Evolutionary conservation across 176 grass and related monocot genomes (phyloP).

Genomic region (Ampelocalamus luodianensis): DNA sequence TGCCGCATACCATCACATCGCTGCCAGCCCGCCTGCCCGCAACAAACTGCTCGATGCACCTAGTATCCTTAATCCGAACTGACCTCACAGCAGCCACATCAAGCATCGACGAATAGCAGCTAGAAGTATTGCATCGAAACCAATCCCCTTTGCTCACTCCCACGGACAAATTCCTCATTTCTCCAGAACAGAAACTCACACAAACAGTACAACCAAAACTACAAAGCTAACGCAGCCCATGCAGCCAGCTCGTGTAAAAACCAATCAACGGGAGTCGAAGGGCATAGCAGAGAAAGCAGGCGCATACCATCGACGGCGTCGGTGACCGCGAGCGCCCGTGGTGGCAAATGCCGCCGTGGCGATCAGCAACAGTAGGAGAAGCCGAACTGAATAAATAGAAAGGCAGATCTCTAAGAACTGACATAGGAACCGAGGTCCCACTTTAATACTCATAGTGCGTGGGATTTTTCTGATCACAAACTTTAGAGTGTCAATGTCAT

Average conservation of each 20-base stretch:
- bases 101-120: background rate
- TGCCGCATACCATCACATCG: conserved; percentile 1
- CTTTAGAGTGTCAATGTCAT: too few relatives aligned
- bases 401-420: too few relatives aligned
- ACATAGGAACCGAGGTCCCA: too few relatives aligned
- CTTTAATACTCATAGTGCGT: too few relatives aligned
- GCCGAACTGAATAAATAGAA: too few relatives aligned
- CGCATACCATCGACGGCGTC: conserved; percentile 47
- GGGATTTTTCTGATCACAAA: too few relatives aligned
- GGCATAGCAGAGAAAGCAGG: background rate
- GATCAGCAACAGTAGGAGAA: conserved; percentile 28
- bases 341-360: conserved; percentile 45
- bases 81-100: background rate
- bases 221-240: background rate
- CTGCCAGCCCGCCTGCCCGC: background rate
- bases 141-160: background rate
- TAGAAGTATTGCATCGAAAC: background rate
- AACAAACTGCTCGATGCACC: background rate
- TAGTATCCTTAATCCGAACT: background rate
- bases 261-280: background rate
- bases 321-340: conserved; percentile 38
- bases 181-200: background rate
- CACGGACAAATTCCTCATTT: background rate
- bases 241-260: background rate
- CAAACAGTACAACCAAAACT: background rate